Base-by-base conservation (phyloP, 345 rosid genomes). In the Populus alba region DNA sequence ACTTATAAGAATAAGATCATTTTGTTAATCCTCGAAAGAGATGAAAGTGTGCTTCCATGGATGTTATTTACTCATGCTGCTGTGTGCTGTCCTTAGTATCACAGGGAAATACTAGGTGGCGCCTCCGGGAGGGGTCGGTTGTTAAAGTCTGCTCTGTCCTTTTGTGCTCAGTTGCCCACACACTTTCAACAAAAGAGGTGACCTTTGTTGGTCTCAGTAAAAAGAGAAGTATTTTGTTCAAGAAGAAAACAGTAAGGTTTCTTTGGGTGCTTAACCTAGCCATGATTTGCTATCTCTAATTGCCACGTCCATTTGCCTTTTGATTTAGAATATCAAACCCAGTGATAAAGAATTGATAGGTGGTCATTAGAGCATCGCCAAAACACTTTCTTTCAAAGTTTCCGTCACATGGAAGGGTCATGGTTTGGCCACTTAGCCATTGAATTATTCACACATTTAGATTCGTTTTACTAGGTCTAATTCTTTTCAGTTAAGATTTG, bases 271-370 rank as follows among this genome's bases (percentile, higher is more conserved):
- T 55, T 68, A 18, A n/a, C 66, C 71, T 2, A 13, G 12, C 23
- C 41, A 17, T 33, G 7, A 22, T 67, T 8, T 33, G n/a, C 3
- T 22, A 29, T 65, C 51, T 76, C 25, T 37, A 8, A 20, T 53
- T 31, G 72, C 73, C 79, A 76, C 73, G 79, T 15, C 16, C 33
- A 16, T 20, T 66, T 66, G 22, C 23, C 5, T 35, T 68, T 66
- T 49, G 17, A 10, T 29, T 49, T 62, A 18, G 41, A 63, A 43
- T 63, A 43, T n/a, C 31, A 13, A 43, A 73, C 33, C 37, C 68
- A 4, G 45, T 15, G 23, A 20, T 25, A 75, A 63, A 75, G 29
- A 23, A 74, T 23, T 71, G 18, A 39, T 17, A 73, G 57, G 33
- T 74, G 3, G n/a, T 18, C 38, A 38, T 74, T 22, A 39, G 69